Evolutionary conservation across 2,329 filamentous ascomycete species (phyloP), one percentile per base, ranked within the genome.

Genomic region (Fusarium heterosporum): DNA sequence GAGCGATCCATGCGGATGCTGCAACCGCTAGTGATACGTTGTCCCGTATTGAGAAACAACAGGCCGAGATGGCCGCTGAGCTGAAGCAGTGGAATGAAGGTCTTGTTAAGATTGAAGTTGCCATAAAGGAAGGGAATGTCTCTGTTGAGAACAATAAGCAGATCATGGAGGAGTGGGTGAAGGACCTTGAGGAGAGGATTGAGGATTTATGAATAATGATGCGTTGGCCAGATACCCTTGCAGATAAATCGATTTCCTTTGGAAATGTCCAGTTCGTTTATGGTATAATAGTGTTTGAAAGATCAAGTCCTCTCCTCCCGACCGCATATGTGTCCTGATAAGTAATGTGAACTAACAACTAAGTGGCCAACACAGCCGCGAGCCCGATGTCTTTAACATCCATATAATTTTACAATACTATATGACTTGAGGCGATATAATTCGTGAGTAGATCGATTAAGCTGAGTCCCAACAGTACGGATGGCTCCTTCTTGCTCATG

Each of bases 101-200:
- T 0, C 78, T 98, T 16, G 87, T 89, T 63, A 92, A 90, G 74
- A 87, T 97, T 19, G 94, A 97, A 78, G 81, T 82, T 55, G 89
- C 90, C 26, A 88, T 98, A 73, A 83, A 83, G 64, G 86, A 90
- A 61, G 89, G 90, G 6, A 90, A 92, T 74, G 82, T 82, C 28
- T 85, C 88, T 6, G 90, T 96, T 82, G 87, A 87, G 68, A 87
- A 85, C 49, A 99, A 99, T 78, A 89, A 94, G 78, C 89, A 90
- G 72, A 85, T 91, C n/a, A 90, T 98, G 64, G 91, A 95, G 69
- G 88, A 87, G 39, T 97, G 94, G 93, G 92, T 98, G 6, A 92
- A 91, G 77, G 92, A 91, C 56, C 79, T 99, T 54, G 95, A 98
- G 80, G 86, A 83, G 72, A 90, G 92, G 78, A 84, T 97, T 77